These are phyloP conservation scores for Artemisia annua DNA, from an alignment of 129 eudicot genomes.

Conservation along the genomic window DNA sequence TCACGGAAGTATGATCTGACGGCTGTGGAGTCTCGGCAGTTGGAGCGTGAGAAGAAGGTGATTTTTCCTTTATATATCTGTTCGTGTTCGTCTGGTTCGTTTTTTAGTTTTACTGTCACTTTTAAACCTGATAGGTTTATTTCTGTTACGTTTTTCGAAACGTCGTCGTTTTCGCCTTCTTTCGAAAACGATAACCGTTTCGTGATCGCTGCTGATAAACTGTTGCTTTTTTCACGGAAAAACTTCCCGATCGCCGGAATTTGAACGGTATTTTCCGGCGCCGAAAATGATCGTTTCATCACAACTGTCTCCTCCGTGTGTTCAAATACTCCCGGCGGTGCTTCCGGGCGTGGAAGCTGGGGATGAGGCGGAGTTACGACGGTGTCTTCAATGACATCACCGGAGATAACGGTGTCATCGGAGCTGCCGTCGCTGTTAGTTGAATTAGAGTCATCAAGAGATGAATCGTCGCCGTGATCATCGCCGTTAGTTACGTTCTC, in stretches of 20 bases:
- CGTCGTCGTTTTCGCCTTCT: conserved; percentile 25
- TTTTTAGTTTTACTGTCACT: conserved; percentile 55
- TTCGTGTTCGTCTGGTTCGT: conserved; percentile 25
- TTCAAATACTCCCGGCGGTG: conserved; percentile 45
- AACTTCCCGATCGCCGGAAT: conserved; percentile 70
- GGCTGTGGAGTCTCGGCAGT: conserved; percentile 78
- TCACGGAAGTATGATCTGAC: conserved; percentile 70
- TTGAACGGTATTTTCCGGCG: conserved; percentile 48
- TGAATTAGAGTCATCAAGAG: conserved; percentile 11
- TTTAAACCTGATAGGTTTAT: conserved; percentile 65
- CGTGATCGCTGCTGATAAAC: conserved; percentile 64
- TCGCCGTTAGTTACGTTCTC: neutral
- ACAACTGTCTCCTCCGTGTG: too few species aligned
- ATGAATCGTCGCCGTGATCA: conserved; percentile 12
- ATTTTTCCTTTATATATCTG: conserved; percentile 61
- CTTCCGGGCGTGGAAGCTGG: conserved; percentile 70
- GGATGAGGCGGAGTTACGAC: conserved; percentile 44
- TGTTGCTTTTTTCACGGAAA: conserved; percentile 61
- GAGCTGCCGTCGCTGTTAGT: conserved; percentile 16
- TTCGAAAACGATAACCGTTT: conserved; percentile 54
- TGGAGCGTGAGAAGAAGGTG: conserved; percentile 83
- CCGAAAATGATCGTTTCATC: conserved; percentile 40
- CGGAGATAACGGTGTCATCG: conserved; percentile 2
- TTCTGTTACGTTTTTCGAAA: conserved; percentile 57
- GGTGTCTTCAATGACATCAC: conserved; percentile 13